Conservation (phyloP, 768 basidiomycete genomes). For the Pholiota microspora region DNA sequence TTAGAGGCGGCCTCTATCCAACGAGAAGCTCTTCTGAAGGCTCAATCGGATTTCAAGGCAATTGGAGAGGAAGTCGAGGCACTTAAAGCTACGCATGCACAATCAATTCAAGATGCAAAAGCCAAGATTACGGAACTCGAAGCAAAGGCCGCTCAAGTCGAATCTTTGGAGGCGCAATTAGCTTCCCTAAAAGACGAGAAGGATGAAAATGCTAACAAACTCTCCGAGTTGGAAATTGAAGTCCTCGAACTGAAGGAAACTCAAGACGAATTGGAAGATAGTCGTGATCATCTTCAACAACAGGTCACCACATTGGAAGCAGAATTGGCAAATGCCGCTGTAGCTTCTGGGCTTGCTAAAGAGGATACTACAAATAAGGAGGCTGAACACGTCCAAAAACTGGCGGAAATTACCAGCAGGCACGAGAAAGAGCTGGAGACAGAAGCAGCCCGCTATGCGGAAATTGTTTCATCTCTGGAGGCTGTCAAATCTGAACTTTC, state of each 20-base stretch:
- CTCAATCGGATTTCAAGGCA: slow-evolving; percentile 58
- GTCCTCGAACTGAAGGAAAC: slow-evolving; percentile 74
- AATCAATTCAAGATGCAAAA: slow-evolving; percentile 46
- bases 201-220: slow-evolving; percentile 66
- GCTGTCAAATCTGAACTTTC: slow-evolving; percentile 47
- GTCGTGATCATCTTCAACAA: slow-evolving; percentile 40
- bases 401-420: slow-evolving; percentile 37
- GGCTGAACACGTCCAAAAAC: slow-evolving; percentile 36
- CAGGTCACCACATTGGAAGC: slow-evolving; percentile 52
- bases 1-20: slow-evolving; percentile 56
- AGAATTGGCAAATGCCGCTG: slow-evolving; percentile 47
- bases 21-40: slow-evolving; percentile 61
- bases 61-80: slow-evolving; percentile 50
- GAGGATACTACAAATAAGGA: slow-evolving; percentile 49
- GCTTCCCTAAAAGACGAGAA: slow-evolving; percentile 57
- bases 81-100: slow-evolving; percentile 48
- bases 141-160: slow-evolving; percentile 39
- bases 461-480: slow-evolving; percentile 42
- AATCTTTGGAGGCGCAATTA: slow-evolving; percentile 48
- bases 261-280: slow-evolving; percentile 64
- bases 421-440: slow-evolving; percentile 48
- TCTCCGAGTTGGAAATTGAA: slow-evolving; percentile 82
- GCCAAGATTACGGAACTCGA: slow-evolving; percentile 47
- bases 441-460: slow-evolving; percentile 41
- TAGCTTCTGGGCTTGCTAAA: slow-evolving; percentile 44